phyloP scores from a whole-genome alignment of 2,329 filamentous ascomycete genomes.

The Verticillium nonalfalfae region DNA sequence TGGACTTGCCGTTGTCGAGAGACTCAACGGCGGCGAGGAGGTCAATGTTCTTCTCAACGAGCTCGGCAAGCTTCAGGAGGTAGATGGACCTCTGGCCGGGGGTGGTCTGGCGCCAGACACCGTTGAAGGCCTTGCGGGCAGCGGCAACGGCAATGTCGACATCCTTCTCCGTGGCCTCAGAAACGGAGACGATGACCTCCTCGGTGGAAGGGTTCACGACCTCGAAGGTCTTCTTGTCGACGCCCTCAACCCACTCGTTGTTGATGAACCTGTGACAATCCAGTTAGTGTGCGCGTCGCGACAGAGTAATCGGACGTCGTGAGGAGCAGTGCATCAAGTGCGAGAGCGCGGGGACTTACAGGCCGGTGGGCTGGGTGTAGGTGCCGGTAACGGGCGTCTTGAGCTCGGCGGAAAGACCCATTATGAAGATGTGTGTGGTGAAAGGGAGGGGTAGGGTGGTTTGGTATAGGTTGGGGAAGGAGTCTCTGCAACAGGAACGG shows the following conservation, averaged over 20 bases:
- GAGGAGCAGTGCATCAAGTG: not conserved
- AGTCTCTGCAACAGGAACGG: not conserved
- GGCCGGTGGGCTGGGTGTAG: slow-evolving; percentile 54
- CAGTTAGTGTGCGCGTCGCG: slow-evolving; percentile 12
- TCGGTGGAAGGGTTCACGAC: slow-evolving; percentile 85
- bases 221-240: slow-evolving; percentile 86
- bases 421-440: slow-evolving; percentile 19
- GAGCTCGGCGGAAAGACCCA: slow-evolving; percentile 52
- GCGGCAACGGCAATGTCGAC: slow-evolving; percentile 73
- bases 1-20: slow-evolving; percentile 82
- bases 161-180: slow-evolving; percentile 86
- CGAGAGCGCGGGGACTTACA: slow-evolving; percentile 35
- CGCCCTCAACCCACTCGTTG: slow-evolving; percentile 80
- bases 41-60: slow-evolving; percentile 72
- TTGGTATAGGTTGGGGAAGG: too few relatives aligned
- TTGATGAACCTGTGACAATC: slow-evolving; percentile 69
- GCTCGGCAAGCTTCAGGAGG: slow-evolving; percentile 71
- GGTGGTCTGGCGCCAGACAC: slow-evolving; percentile 59
- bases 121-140: slow-evolving; percentile 80
- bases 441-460: not conserved
- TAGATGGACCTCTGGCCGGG: slow-evolving; percentile 65
- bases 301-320: too few relatives aligned
- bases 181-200: slow-evolving; percentile 75
- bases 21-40: slow-evolving; percentile 77
- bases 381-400: slow-evolving; percentile 60